phyloP scores from a whole-genome alignment of 257 asterid genomes.

The Nicotiana benthamiana region DNA sequence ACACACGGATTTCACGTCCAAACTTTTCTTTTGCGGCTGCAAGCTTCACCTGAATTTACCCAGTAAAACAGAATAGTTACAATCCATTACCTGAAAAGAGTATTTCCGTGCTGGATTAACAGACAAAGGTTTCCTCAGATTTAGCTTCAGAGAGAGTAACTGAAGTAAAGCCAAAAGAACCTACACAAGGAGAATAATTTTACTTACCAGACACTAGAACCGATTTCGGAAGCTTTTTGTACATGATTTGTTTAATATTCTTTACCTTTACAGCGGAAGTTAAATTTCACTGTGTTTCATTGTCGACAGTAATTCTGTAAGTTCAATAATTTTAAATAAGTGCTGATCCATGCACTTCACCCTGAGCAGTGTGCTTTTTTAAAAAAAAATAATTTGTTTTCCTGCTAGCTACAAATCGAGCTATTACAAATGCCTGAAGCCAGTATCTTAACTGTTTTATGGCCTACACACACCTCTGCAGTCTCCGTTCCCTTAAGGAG shows the following conservation, averaged over 20 bases:
- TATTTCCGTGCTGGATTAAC: not conserved
- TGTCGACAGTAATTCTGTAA: not conserved
- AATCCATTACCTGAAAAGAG: not conserved
- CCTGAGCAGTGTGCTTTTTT: not conserved
- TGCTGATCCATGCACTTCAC: not conserved
- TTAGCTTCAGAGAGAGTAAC: not conserved
- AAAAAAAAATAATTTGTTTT: not conserved
- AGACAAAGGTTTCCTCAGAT: not conserved
- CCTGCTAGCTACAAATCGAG: not conserved
- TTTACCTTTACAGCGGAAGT: not conserved
- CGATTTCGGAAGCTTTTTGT: not conserved
- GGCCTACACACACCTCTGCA: not conserved
- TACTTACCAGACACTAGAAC: not conserved
- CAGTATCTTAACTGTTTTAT: not conserved
- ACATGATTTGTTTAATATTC: not conserved
- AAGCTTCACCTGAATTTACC: constrained; percentile 47
- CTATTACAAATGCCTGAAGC: not conserved
- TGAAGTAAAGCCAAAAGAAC: not conserved
- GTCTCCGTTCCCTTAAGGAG: not conserved
- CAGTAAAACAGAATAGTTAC: not conserved
- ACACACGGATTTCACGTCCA: constrained; percentile 77
- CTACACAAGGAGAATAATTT: not conserved
- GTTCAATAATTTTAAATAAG: not conserved
- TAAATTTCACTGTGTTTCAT: not conserved
- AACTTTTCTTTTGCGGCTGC: constrained; percentile 77